Conservation (phyloP, 2,329 filamentous ascomycete genomes). For the Thielaviopsis populi region DNA sequence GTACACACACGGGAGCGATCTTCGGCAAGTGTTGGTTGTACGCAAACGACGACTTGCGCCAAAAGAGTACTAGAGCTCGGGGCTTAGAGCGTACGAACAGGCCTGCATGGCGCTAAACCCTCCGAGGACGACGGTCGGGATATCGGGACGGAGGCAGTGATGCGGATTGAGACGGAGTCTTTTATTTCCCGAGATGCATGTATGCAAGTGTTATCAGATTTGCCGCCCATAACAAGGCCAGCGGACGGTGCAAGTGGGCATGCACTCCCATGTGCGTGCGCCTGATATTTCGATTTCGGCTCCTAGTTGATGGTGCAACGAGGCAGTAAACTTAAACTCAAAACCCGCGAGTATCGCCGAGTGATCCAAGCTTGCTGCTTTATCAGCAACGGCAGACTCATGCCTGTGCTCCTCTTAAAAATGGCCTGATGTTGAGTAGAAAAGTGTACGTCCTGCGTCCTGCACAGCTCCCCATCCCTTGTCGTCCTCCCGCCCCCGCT, state of each 20-base stretch:
- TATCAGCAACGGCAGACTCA: background rate
- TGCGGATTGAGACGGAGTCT: background rate
- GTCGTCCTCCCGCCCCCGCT: too few species aligned
- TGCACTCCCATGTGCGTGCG: background rate
- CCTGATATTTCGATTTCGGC: background rate
- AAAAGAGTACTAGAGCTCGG: background rate
- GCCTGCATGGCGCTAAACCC: background rate
- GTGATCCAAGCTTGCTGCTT: background rate
- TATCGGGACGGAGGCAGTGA: background rate
- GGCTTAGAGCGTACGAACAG: background rate
- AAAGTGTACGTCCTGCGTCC: background rate
- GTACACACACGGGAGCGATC: too few species aligned
- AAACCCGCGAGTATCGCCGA: background rate
- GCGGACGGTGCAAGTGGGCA: background rate
- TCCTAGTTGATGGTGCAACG: background rate
- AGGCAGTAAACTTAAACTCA: conserved; percentile 4
- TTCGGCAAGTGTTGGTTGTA: background rate
- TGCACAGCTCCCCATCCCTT: background rate
- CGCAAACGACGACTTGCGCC: background rate
- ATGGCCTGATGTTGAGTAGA: background rate
- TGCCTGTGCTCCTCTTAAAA: background rate
- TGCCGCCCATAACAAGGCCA: background rate
- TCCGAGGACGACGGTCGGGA: background rate
- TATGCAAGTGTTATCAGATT: background rate
- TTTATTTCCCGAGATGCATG: background rate